Evolutionary conservation across 2,329 filamentous ascomycete species (phyloP).

Genomic region (Fusarium succisae): DNA sequence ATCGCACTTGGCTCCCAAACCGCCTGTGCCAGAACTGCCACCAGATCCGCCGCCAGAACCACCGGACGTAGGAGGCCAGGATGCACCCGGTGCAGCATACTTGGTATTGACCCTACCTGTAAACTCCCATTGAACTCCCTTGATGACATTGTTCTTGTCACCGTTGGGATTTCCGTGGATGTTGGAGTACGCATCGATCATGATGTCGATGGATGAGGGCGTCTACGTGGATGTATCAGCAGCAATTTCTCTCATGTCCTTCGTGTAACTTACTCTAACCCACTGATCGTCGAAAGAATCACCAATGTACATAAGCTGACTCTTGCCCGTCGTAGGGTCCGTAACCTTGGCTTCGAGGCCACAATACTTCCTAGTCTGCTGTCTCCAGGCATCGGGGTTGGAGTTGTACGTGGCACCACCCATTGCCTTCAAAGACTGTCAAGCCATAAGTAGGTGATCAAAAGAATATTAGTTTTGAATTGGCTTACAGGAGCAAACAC

Average conservation of each 20-base stretch:
- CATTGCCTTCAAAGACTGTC: neutral
- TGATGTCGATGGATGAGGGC: neutral
- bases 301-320: neutral
- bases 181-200: neutral
- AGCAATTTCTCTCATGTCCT: accelerated
- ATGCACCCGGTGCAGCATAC: neutral
- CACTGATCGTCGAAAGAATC: neutral
- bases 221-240: neutral
- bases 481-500: neutral
- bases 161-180: neutral
- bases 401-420: neutral
- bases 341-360: neutral
- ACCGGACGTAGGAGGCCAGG: neutral
- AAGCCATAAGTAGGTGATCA: neutral
- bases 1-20: neutral
- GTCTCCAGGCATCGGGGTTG: neutral
- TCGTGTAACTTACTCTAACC: neutral
- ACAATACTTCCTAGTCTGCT: neutral
- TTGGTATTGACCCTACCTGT: neutral
- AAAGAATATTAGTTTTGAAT: accelerated
- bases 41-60: neutral
- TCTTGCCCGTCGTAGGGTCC: neutral
- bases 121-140: neutral
- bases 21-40: neutral
- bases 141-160: neutral